phyloP scores from a whole-genome alignment of 371 early-diverging fungal species.

The Mucor saturninus region DNA sequence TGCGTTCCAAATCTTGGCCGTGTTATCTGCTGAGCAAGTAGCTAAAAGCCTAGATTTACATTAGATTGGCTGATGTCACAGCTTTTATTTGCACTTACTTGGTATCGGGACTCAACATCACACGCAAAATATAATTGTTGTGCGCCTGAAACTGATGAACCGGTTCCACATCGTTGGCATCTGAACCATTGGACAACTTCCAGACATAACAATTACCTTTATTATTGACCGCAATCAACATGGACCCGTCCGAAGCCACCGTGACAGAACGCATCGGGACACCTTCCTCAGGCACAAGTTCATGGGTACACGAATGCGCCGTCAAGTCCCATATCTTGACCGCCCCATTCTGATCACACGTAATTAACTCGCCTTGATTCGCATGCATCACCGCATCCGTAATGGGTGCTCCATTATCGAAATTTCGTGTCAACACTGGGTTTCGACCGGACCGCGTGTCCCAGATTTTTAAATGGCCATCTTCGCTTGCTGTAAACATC shows the following conservation, averaged over 20 bases:
- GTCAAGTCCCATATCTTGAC: constrained; percentile 93
- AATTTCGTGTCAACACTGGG: constrained; percentile 81
- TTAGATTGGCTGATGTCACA: not conserved
- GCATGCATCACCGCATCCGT: constrained; percentile 96
- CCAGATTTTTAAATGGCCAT: constrained; percentile 93
- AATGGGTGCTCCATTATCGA: constrained; percentile 88
- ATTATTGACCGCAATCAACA: constrained; percentile 92
- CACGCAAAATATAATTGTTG: constrained; percentile 80
- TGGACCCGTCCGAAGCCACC: constrained; percentile 87
- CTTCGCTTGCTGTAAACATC: constrained; percentile 94
- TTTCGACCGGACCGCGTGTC: constrained; percentile 67
- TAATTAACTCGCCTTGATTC: constrained; percentile 91
- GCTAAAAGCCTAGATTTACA: constrained; percentile 80
- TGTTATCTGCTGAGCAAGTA: constrained; percentile 88
- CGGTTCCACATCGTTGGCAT: constrained; percentile 73
- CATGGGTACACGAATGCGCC: constrained; percentile 89
- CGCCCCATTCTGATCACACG: constrained; percentile 93
- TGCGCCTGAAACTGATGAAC: constrained; percentile 80
- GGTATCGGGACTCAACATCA: constrained; percentile 84
- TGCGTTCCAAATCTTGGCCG: constrained; percentile 76
- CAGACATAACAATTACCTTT: constrained; percentile 90
- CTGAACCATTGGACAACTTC: constrained; percentile 66
- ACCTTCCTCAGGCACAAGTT: constrained; percentile 89
- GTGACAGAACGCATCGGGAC: constrained; percentile 89
- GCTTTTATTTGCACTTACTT: constrained; percentile 52